Evolutionary conservation across 2,329 filamentous ascomycete species (phyloP).

Genomic region (Sclerotinia borealis): DNA sequence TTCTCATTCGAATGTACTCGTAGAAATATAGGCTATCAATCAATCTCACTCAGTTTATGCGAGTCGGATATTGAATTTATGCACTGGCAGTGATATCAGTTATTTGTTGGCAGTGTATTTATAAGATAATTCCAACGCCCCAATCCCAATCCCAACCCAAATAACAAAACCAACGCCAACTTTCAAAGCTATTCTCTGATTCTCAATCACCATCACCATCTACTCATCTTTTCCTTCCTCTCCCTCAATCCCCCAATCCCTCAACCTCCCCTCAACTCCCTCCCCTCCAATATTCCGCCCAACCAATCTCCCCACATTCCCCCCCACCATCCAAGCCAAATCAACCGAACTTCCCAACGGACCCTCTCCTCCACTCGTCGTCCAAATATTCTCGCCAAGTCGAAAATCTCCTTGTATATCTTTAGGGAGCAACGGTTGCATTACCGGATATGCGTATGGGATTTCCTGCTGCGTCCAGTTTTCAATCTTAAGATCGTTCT

Average conservation of each 20-base stretch:
- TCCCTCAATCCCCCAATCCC: too few species aligned
- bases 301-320: not conserved
- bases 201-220: too few species aligned
- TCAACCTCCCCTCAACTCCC: not conserved
- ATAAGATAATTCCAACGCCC: too few species aligned
- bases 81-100: too few species aligned
- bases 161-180: too few species aligned
- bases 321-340: not conserved
- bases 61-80: too few species aligned
- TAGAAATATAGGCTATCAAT: too few species aligned
- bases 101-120: too few species aligned
- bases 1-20: too few species aligned
- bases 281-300: not conserved
- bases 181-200: too few species aligned
- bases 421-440: not conserved
- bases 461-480: not conserved
- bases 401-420: not conserved
- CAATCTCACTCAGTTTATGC: too few species aligned
- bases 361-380: not conserved
- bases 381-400: not conserved
- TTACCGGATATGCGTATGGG: not conserved
- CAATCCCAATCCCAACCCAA: too few species aligned
- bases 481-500: not conserved
- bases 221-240: constrained; percentile 5
- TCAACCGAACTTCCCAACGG: not conserved